Conservation (phyloP, 768 basidiomycete species). For the Baorangia bicolor region DNA sequence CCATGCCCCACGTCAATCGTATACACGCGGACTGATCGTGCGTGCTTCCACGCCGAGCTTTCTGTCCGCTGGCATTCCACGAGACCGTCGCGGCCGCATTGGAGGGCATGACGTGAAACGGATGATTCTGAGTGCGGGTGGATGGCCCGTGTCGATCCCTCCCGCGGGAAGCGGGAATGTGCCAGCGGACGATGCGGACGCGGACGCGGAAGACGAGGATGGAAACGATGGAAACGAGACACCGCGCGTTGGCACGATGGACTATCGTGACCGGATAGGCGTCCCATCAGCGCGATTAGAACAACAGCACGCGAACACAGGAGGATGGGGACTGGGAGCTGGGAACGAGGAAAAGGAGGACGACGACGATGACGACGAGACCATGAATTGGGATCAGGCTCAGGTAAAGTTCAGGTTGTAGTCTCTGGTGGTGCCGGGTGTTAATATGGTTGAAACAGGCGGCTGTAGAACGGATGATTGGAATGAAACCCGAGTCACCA, state of each 20-base stretch:
- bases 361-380: constrained; percentile 66
- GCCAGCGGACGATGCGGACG: constrained; percentile 28
- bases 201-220: constrained; percentile 33
- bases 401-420: constrained; percentile 43
- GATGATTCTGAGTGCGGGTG: constrained; percentile 31
- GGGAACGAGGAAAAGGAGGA: constrained; percentile 59
- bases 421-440: not conserved
- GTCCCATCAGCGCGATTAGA: constrained; percentile 36
- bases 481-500: constrained; percentile 40
- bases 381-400: constrained; percentile 67
- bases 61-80: constrained; percentile 67
- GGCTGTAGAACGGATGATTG: constrained; percentile 58
- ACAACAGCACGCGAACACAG: constrained; percentile 45
- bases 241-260: constrained; percentile 50
- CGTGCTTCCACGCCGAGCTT: constrained; percentile 55
- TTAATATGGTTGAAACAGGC: constrained; percentile 35
- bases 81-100: constrained; percentile 78
- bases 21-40: constrained; percentile 26
- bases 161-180: constrained; percentile 4
- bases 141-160: constrained; percentile 17
- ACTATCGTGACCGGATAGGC: constrained; percentile 12
- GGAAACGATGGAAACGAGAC: constrained; percentile 58
- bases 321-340: constrained; percentile 74
- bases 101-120: constrained; percentile 38
- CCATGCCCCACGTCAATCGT: constrained; percentile 29